phyloP scores from a whole-genome alignment of 78 protist genomes.

The Mastigamoeba balamuthi region DNA sequence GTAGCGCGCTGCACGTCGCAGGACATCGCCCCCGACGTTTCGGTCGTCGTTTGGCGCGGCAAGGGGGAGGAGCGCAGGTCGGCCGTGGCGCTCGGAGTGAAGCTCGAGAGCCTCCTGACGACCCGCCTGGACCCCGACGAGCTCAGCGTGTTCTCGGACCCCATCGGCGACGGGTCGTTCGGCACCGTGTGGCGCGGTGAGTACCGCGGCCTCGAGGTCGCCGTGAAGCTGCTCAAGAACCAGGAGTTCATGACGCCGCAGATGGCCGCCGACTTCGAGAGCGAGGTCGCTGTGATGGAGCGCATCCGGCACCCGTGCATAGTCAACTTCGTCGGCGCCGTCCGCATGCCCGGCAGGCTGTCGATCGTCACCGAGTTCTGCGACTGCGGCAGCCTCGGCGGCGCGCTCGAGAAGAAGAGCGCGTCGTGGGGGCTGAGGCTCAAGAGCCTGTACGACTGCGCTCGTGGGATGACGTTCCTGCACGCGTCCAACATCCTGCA shows the following conservation, averaged over 20 bases:
- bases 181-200: not conserved
- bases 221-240: not conserved
- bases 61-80: too few species aligned
- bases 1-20: too few species aligned
- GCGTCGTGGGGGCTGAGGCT: not conserved
- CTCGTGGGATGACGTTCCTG: not conserved
- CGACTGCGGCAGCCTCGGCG: not conserved
- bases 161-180: not conserved
- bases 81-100: too few species aligned
- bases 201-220: not conserved
- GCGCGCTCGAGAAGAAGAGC: too few species aligned
- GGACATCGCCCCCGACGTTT: too few species aligned
- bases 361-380: not conserved
- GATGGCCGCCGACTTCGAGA: not conserved
- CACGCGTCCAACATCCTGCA: not conserved
- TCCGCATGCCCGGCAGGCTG: not conserved
- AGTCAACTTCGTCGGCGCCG: not conserved
- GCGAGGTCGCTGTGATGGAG: constrained; percentile 1
- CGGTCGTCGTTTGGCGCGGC: too few species aligned
- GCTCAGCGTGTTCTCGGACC: too few species aligned
- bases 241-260: not conserved
- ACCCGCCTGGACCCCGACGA: too few species aligned
- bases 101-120: too few species aligned
- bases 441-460: not conserved
- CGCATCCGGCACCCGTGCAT: not conserved